Conservation (phyloP, 495 filamentous ascomycete species). For the Penicillium tannophilum region DNA sequence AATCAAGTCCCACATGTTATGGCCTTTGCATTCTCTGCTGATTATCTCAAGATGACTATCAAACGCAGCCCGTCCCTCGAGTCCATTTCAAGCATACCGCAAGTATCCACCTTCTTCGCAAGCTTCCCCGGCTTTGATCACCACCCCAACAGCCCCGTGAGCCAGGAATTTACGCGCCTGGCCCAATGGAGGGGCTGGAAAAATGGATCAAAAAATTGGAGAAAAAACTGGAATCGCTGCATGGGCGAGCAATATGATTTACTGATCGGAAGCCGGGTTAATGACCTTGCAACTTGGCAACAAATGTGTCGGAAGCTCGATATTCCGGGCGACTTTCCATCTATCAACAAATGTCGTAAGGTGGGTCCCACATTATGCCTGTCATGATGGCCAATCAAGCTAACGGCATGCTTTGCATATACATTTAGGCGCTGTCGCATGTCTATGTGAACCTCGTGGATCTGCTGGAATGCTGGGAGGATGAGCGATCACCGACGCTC, state of each 20-base stretch:
- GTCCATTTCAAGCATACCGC: neutral
- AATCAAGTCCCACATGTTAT: neutral
- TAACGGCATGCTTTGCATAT: neutral
- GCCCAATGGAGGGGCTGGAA: conserved; percentile 24
- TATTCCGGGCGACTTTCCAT: conserved; percentile 22
- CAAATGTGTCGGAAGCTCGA: conserved; percentile 36
- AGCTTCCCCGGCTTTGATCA: conserved; percentile 3
- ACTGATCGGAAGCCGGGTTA: conserved; percentile 18
- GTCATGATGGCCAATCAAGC: neutral
- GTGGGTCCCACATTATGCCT: conserved; percentile 21
- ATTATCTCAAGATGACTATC: neutral
- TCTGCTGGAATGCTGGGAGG: conserved; percentile 47
- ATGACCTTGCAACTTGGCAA: conserved; percentile 29
- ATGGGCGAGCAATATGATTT: conserved; percentile 19
- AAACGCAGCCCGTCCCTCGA: neutral
- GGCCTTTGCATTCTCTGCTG: neutral
- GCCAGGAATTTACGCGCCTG: conserved; percentile 26
- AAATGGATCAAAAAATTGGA: conserved; percentile 20
- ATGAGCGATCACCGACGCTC: conserved; percentile 23
- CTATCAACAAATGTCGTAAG: conserved; percentile 45
- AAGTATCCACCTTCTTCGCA: conserved; percentile 1
- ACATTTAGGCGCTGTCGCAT: conserved; percentile 25
- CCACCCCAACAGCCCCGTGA: conserved; percentile 10
- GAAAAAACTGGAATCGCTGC: conserved; percentile 24
- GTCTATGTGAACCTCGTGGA: conserved; percentile 56